phyloP scores from a whole-genome alignment of 768 basidiomycete species.

The Termitomyces eurrhizus region DNA sequence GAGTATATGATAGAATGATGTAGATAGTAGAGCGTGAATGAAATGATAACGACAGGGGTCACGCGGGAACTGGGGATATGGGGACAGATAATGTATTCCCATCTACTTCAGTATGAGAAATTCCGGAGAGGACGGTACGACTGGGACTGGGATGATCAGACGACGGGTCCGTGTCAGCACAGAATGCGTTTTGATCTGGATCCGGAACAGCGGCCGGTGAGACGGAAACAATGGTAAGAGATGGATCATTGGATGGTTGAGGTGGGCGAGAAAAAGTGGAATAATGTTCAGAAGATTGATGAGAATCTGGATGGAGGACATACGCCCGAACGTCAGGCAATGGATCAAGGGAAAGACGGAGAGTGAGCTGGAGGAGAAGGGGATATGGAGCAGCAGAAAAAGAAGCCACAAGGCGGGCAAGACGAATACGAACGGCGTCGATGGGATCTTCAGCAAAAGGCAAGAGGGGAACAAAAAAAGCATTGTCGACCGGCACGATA shows the following conservation, averaged over 20 bases:
- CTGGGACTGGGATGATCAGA: slow-evolving; percentile 5
- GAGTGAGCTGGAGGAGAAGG: slow-evolving; percentile 35
- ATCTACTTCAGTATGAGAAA: slow-evolving; percentile 11
- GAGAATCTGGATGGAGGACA: slow-evolving; percentile 31
- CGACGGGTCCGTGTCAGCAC: slow-evolving; percentile 1
- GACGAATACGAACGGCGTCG: slow-evolving; percentile 80
- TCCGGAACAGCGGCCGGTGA: neutral
- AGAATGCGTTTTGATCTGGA: neutral
- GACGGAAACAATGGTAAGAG: neutral
- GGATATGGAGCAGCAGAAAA: slow-evolving; percentile 22
- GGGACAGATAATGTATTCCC: slow-evolving; percentile 10
- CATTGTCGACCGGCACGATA: slow-evolving; percentile 37
- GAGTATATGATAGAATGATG: slow-evolving; percentile 15
- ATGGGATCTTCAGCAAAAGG: slow-evolving; percentile 62
- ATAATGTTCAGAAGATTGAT: slow-evolving; percentile 8
- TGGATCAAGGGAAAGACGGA: slow-evolving; percentile 47
- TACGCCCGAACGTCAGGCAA: slow-evolving; percentile 64
- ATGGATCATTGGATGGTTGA: neutral
- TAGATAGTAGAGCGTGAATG: slow-evolving; percentile 3
- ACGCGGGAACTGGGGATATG: slow-evolving; percentile 11
- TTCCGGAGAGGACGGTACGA: neutral
- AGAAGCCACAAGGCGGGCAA: slow-evolving; percentile 66
- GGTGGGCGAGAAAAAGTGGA: slow-evolving; percentile 38
- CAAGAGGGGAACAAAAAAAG: slow-evolving; percentile 53
- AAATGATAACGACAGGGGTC: neutral